phyloP scores from a whole-genome alignment of 2,329 filamentous ascomycete species.

The Cryphonectria radicalis region DNA sequence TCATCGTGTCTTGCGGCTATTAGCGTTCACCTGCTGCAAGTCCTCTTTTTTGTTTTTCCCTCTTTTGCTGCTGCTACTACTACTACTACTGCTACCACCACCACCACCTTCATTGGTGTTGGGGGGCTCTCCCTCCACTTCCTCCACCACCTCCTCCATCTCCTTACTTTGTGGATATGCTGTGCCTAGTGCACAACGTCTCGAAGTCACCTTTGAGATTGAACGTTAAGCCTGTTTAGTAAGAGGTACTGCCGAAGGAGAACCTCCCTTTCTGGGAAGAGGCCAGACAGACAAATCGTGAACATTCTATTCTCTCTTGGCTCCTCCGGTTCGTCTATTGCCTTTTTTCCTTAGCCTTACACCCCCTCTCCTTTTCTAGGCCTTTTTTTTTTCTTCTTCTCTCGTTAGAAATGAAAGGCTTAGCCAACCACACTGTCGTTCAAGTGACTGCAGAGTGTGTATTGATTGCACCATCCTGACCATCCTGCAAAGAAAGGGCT shows the following conservation, averaged over 20 bases:
- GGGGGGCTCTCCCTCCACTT: background rate
- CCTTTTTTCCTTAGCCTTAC: background rate
- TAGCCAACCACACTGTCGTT: background rate
- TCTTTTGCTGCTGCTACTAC: background rate
- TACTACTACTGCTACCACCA: background rate
- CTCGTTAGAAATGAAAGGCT: no score
- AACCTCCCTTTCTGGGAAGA: background rate
- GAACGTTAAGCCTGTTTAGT: background rate
- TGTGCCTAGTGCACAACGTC: background rate
- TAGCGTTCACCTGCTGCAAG: background rate
- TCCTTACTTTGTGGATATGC: background rate
- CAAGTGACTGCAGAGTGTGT: background rate
- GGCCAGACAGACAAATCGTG: background rate
- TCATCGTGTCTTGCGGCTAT: background rate
- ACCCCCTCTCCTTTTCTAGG: background rate
- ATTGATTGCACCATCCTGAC: conserved; percentile 5
- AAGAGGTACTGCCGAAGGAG: background rate
- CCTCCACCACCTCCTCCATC: background rate
- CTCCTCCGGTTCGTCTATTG: background rate
- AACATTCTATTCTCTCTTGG: background rate
- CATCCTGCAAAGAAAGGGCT: background rate
- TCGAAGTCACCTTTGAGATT: background rate
- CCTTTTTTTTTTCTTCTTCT: background rate
- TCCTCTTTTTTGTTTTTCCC: background rate
- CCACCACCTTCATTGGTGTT: background rate